Evolutionary conservation across 2,329 filamentous ascomycete species (phyloP), one percentile per base, ranked within the genome.

Genomic region (Cyphellophora attinorum): DNA sequence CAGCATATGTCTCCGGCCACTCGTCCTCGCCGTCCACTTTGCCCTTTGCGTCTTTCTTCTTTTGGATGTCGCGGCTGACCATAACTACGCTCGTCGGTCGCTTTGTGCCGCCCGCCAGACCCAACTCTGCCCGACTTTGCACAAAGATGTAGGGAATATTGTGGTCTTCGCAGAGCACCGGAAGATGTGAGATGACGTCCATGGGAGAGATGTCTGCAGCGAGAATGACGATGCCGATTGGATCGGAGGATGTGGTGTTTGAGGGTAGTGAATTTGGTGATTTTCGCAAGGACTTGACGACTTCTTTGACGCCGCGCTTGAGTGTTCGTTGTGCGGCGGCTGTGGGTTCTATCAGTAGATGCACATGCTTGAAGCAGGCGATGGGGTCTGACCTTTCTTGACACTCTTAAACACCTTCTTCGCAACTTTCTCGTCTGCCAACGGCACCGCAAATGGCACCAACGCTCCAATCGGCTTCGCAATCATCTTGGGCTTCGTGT

Each of bases 131-230:
- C 51, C 91, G 81, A 54, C 83, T 93, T 41, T 80, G 77, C 51
- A 98, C 84, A 62, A 93, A 98, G 61, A 98, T 77, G 67, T 96
- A 98, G 19, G 91, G 91, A 41, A 95, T 85, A 63, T 84, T 85
- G 72, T 95, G 88, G 66, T 96, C 89, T 68, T 98, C 91, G 73
- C 91, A 96, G 39, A 96, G 80, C 38, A 98, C 84, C 52, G 91
- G 91, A 48, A 98, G 84, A 67, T 98, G 91, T 41, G 85, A 91
- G 67, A 98, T 95, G 59, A 98, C 91, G 62, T 98, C 91, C 79
- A 91, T 89, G 47, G 91, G 91, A 34, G 85, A 94, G 68, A 98
- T 96, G 64, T 98, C 91, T 51, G 85, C 91, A 21, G 91, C 91
- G 50, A 98, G 85, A 59, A 98, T 71, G 52, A 95, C 85, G 48